These are phyloP conservation scores for Fusarium sp. DNA, from an alignment of 2,329 filamentous ascomycete species.

Conservation along the genomic window DNA sequence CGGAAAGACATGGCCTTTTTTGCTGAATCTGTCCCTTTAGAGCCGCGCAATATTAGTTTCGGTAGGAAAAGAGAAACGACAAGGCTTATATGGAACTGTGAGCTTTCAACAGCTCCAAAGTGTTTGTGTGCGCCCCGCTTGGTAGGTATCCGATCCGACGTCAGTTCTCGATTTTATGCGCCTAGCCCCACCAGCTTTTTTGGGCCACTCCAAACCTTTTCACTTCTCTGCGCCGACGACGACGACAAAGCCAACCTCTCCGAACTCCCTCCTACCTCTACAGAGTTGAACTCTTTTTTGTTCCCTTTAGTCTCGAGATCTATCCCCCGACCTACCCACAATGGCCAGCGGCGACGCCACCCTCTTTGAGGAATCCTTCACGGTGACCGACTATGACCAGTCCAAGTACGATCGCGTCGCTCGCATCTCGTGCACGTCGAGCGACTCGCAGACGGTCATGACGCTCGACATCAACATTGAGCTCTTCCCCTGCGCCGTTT, in stretches of 20 bases:
- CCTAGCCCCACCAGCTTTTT: conserved; percentile 40
- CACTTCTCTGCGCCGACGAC: conserved; percentile 23
- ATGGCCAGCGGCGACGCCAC: conserved; percentile 78
- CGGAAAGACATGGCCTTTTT: conserved; percentile 65
- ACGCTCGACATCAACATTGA: conserved; percentile 95
- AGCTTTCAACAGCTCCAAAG: neutral
- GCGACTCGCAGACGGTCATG: conserved; percentile 80
- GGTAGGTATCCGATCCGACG: conserved; percentile 21
- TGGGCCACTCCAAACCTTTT: conserved; percentile 40
- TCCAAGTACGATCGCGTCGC: conserved; percentile 96
- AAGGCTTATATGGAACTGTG: neutral
- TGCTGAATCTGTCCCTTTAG: neutral
- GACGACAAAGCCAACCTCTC: conserved; percentile 9
- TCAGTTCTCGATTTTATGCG: conserved; percentile 29
- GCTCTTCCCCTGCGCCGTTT: conserved; percentile 81
- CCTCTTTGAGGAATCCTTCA: conserved; percentile 94
- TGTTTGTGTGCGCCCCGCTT: conserved; percentile 41
- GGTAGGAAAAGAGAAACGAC: neutral
- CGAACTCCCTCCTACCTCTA: neutral
- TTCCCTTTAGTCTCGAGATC: neutral
- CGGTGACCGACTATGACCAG: conserved; percentile 80
- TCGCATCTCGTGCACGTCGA: conserved; percentile 82
- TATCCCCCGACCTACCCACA: neutral
- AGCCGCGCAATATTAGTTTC: neutral
- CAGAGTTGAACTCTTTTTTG: neutral